These are phyloP conservation scores for Pichia sp. DNA, from an alignment of 1,139 yeast genomes.

Conservation along the genomic window DNA sequence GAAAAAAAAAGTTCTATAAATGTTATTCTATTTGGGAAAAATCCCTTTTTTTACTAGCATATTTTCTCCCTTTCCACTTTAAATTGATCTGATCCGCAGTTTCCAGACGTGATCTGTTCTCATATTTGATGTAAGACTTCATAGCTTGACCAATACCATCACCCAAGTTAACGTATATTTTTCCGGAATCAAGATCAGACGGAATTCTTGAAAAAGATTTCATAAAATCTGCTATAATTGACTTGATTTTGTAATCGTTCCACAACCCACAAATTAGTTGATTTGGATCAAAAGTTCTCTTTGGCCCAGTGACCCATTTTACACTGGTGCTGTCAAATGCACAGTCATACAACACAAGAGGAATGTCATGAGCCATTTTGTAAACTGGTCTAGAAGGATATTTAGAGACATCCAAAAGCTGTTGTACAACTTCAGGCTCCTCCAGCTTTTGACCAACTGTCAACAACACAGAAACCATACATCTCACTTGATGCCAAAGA, in stretches of 20 bases:
- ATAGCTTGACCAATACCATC: conserved; percentile 62
- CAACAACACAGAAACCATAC: conserved; percentile 82
- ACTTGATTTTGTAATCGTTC: conserved; percentile 33
- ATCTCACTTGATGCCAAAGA: conserved; percentile 96
- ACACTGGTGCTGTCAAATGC: conserved; percentile 49
- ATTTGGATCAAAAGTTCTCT: conserved; percentile 18
- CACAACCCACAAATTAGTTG: conserved; percentile 23
- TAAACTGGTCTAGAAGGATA: conserved; percentile 71
- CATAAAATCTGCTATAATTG: conserved; percentile 30
- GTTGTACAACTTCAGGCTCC: conserved; percentile 44
- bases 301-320: conserved; percentile 47
- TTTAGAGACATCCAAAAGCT: conserved; percentile 50
- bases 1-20: not conserved
- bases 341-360: conserved; percentile 82
- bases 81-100: conserved; percentile 60
- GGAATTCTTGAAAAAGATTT: conserved; percentile 26
- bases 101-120: conserved; percentile 37
- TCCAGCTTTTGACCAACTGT: conserved; percentile 77
- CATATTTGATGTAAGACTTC: conserved; percentile 51
- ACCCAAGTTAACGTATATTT: conserved; percentile 45
- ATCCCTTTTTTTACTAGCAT: conserved; percentile 5
- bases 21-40: not conserved
- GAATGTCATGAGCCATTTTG: conserved; percentile 90
- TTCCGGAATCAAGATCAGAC: conserved; percentile 25
- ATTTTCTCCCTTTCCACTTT: conserved; percentile 36